Evolutionary conservation across 441 rosid species (phyloP).

Genomic region (Erodium moschatum): DNA sequence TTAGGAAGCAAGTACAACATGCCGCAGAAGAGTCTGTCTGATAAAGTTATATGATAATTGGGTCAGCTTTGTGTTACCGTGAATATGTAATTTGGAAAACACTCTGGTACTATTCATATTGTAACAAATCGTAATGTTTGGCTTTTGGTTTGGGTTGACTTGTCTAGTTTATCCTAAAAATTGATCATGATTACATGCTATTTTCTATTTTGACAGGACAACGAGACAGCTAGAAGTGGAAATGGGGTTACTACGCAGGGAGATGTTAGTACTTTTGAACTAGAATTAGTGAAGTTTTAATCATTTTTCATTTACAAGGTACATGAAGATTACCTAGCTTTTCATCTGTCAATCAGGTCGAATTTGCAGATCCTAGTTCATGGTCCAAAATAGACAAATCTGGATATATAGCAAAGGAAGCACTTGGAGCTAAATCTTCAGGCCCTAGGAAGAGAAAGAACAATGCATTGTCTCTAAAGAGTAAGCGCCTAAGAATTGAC

Average conservation of each 20-base stretch:
- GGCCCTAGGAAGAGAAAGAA: slow-evolving; percentile 62
- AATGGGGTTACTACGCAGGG: slow-evolving; percentile 37
- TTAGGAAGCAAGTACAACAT: too few species aligned
- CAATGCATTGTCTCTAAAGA: slow-evolving; percentile 56
- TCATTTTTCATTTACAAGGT: slow-evolving; percentile 17
- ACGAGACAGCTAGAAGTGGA: slow-evolving; percentile 38
- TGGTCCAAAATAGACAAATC: slow-evolving; percentile 67
- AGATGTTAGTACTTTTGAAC: slow-evolving; percentile 39
- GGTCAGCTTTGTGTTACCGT: too few species aligned
- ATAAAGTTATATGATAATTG: too few species aligned
- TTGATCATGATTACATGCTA: not conserved
- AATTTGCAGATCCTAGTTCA: slow-evolving; percentile 52
- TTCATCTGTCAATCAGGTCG: slow-evolving; percentile 42
- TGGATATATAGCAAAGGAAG: slow-evolving; percentile 64
- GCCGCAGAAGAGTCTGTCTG: too few species aligned
- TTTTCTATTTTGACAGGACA: slow-evolving; percentile 42
- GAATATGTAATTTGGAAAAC: not conserved
- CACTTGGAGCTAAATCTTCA: slow-evolving; percentile 48
- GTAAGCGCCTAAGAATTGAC: slow-evolving; percentile 72
- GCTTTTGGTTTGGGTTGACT: not conserved
- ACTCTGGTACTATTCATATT: not conserved
- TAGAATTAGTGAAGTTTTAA: slow-evolving; percentile 20
- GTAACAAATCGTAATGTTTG: not conserved
- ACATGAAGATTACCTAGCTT: slow-evolving; percentile 17
- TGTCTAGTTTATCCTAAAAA: not conserved